Conservation (phyloP, 192 early-diverging fungal species). For the Coemansia pectinata region DNA sequence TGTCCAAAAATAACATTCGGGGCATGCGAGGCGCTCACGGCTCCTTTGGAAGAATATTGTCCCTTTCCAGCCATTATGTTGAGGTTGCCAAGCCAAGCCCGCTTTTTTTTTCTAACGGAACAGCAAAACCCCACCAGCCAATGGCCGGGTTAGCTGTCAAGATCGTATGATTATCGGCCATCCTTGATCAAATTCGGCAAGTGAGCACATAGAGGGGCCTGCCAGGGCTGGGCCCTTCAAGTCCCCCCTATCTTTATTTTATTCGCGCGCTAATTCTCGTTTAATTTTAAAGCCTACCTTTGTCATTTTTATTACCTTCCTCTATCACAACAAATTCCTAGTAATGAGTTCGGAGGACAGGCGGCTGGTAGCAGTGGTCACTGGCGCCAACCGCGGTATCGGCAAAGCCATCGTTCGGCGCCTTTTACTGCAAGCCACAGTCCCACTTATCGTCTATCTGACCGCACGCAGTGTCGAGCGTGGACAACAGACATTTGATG, state of each 20-base stretch:
- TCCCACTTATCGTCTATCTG: conserved; percentile 47
- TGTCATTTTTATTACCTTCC: neutral
- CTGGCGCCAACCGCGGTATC: conserved; percentile 53
- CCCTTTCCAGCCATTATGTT: neutral
- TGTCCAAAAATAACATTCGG: neutral
- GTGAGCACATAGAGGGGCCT: neutral
- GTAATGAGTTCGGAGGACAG: conserved; percentile 22
- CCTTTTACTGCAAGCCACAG: conserved; percentile 26
- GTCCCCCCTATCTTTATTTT: neutral
- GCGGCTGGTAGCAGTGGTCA: conserved; percentile 46
- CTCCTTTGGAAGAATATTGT: neutral
- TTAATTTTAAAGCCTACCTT: neutral
- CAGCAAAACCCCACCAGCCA: neutral
- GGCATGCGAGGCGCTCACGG: neutral
- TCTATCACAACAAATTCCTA: neutral
- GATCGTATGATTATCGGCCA: conserved; percentile 1
- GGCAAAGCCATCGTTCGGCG: conserved; percentile 49
- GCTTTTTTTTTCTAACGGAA: neutral
- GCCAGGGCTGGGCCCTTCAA: neutral
- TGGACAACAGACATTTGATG: conserved; percentile 45
- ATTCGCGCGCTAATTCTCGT: no score
- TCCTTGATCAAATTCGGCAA: neutral
- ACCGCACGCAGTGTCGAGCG: conserved; percentile 47
- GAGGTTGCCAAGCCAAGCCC: neutral
- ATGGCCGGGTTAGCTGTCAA: neutral